Conservation (phyloP, 192 early-diverging fungal genomes). For the Backusella tuberculispora region DNA sequence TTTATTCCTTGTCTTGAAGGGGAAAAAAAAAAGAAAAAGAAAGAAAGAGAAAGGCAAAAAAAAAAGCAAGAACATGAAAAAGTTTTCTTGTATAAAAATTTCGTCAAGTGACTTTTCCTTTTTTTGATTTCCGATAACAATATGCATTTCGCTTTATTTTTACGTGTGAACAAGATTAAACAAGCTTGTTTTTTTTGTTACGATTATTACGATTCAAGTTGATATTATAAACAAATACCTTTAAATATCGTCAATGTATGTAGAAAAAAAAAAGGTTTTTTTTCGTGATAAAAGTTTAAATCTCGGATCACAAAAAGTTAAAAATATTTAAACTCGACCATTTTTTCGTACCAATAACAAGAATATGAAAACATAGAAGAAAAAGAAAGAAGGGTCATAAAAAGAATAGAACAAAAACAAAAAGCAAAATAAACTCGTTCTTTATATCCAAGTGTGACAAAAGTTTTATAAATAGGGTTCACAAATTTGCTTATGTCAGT, state of each 20-base stretch:
- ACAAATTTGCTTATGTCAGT: constrained; percentile 12
- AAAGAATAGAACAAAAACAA: not conserved
- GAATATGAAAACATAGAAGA: not conserved
- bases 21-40: not conserved
- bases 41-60: not conserved
- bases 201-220: not conserved
- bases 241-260: not conserved
- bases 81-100: constrained; percentile 6
- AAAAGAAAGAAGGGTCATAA: not conserved
- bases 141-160: not conserved
- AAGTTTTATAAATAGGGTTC: not conserved
- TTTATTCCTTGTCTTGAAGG: not conserved
- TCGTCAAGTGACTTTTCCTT: constrained; percentile 12
- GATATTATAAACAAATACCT: no score
- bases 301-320: not conserved
- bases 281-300: not conserved
- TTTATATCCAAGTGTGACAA: not conserved
- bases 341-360: not conserved
- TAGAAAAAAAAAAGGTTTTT: not conserved
- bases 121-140: constrained; percentile 10
- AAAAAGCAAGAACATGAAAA: not conserved
- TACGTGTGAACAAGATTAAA: not conserved
- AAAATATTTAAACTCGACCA: not conserved
- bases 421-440: no score
- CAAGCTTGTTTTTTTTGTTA: not conserved